phyloP scores from a whole-genome alignment of 163 green algal species.

The Chloromonas sp. region DNA sequence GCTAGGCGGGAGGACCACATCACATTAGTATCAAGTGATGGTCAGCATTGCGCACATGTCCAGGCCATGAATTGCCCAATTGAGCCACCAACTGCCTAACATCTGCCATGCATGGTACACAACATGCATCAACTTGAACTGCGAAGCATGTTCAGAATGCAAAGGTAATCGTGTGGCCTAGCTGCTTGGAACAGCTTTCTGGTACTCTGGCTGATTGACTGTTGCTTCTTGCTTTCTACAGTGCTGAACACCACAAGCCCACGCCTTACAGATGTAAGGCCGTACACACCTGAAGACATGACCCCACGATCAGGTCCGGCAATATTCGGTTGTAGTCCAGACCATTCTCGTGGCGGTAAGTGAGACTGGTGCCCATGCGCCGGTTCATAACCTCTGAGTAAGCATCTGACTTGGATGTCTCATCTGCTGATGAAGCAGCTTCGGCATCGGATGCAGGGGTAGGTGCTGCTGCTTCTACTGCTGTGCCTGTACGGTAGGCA shows the following conservation, averaged over 20 bases:
- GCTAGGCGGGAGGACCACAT: background rate
- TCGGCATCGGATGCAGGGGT: too few relatives aligned
- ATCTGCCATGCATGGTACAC: background rate
- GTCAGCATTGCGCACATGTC: background rate
- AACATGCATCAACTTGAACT: too few relatives aligned
- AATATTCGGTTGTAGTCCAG: conserved; percentile 83
- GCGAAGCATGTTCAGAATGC: too few relatives aligned
- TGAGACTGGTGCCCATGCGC: conserved; percentile 67
- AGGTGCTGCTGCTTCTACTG: too few relatives aligned
- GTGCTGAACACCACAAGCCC: background rate
- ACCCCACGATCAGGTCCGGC: conserved; percentile 89
- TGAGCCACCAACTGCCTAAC: background rate
- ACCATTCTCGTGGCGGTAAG: conserved; percentile 76
- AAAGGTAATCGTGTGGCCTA: too few relatives aligned
- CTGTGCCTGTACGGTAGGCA: too few relatives aligned
- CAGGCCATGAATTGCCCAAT: background rate
- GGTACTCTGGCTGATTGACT: too few relatives aligned
- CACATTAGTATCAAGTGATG: background rate
- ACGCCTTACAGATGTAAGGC: background rate
- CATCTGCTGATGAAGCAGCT: background rate
- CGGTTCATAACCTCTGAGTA: conserved; percentile 78
- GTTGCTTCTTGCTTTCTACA: background rate
- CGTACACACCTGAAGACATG: conserved; percentile 66
- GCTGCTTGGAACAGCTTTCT: too few relatives aligned
- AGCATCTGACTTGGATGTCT: conserved; percentile 46